Conservation (phyloP, 345 rosid species). For the Salix arbutifolia region DNA sequence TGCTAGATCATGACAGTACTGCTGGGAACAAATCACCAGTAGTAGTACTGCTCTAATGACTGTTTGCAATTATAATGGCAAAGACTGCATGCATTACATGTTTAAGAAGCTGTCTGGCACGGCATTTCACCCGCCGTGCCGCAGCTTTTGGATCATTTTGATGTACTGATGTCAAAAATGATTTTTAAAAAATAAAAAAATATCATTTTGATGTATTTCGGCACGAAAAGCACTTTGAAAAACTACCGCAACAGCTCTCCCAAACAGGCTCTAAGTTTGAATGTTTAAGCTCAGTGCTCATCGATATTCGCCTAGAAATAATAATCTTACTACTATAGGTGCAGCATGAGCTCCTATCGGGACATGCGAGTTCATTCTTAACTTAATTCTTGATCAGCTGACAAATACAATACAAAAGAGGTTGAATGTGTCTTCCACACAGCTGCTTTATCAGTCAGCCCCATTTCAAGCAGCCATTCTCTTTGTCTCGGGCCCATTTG, state of each 20-base stretch:
- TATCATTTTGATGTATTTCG: no score
- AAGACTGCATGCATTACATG: not conserved
- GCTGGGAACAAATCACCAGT: not conserved
- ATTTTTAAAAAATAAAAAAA: no score
- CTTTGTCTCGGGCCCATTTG: slow-evolving; percentile 89
- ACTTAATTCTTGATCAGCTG: slow-evolving; percentile 47
- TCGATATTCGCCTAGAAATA: no score
- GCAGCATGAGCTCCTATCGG: not conserved
- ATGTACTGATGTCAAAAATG: no score
- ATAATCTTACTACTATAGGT: no score
- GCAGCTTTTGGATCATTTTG: no score
- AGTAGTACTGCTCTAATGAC: not conserved
- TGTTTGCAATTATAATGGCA: not conserved
- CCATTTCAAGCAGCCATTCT: slow-evolving; percentile 98
- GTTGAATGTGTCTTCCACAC: slow-evolving; percentile 90
- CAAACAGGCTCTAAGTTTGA: no score
- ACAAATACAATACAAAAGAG: slow-evolving; percentile 95
- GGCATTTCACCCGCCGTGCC: no score
- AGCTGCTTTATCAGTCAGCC: slow-evolving; percentile 91
- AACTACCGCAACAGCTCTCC: no score
- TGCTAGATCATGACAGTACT: not conserved
- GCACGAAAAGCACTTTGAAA: no score
- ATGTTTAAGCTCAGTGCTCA: not conserved
- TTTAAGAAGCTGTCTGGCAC: no score
- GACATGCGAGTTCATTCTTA: slow-evolving; percentile 8